Conservation (phyloP, 495 filamentous ascomycete genomes). For the Usnea hakonensis region DNA sequence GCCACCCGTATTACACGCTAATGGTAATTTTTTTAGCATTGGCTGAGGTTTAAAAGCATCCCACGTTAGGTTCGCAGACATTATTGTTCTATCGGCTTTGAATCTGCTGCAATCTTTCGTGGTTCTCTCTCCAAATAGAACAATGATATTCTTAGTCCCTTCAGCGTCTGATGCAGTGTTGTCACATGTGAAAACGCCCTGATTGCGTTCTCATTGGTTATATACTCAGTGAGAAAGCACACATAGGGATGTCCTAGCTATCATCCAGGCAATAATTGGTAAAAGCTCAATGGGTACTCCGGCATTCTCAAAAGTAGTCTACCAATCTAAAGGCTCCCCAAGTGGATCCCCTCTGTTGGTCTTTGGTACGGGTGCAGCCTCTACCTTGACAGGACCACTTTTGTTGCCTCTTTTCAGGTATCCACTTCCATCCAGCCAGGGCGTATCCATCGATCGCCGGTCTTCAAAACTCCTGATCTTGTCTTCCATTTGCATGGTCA, state of each 20-base stretch:
- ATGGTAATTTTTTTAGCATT: too few species aligned
- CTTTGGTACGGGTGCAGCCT: slow-evolving; percentile 76
- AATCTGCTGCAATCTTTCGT: background rate
- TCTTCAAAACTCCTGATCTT: slow-evolving; percentile 82
- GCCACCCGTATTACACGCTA: too few species aligned
- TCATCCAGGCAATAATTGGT: background rate
- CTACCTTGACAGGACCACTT: slow-evolving; percentile 60
- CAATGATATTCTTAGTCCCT: background rate
- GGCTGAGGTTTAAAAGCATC: too few species aligned
- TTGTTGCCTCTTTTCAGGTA: slow-evolving; percentile 68
- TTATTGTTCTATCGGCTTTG: background rate
- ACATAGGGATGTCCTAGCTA: background rate
- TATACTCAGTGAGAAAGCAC: background rate
- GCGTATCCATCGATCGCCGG: slow-evolving; percentile 66
- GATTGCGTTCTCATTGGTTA: background rate
- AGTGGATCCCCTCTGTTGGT: slow-evolving; percentile 83
- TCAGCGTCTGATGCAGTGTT: background rate
- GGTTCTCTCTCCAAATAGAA: background rate
- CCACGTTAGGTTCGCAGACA: background rate
- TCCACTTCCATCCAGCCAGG: slow-evolving; percentile 85
- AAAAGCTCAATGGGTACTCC: background rate
- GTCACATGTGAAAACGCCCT: background rate
- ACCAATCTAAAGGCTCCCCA: slow-evolving; percentile 92
- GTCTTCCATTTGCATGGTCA: slow-evolving; percentile 85
- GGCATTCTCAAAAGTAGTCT: background rate